Conservation (phyloP, 148 eudicot species). For the Beta vulgaris region DNA sequence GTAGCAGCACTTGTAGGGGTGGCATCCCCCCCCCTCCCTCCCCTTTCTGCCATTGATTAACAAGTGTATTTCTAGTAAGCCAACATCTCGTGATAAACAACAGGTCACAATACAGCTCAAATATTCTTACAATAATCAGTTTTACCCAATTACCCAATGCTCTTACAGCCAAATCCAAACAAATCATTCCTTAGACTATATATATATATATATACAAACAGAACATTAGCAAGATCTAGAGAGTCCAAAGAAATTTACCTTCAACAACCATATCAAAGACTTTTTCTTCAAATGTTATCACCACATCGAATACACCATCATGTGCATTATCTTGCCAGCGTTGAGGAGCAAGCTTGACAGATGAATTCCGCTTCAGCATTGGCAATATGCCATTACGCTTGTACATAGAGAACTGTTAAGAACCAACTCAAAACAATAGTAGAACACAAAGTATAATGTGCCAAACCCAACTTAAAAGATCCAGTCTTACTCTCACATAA, state of each 20-base stretch:
- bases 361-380: conserved; percentile 82
- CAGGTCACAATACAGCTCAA: neutral
- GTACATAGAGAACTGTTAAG: conserved; percentile 49
- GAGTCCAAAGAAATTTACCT: conserved; percentile 49
- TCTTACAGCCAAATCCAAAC: neutral
- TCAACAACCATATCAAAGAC: conserved; percentile 96
- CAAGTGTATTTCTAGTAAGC: neutral
- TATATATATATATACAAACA: no score
- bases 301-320: conserved; percentile 84
- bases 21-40: no score
- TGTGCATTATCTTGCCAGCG: conserved; percentile 95
- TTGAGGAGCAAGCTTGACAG: conserved; percentile 86
- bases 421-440: conserved; percentile 10
- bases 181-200: neutral
- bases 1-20: no score
- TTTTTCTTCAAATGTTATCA: conserved; percentile 85
- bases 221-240: neutral
- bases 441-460: neutral
- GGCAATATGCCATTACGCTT: conserved; percentile 93
- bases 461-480: neutral
- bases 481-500: neutral
- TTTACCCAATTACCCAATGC: neutral
- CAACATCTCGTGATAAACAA: neutral
- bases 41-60: no score
- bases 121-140: neutral